Percentiles rank a stretch among this genome's conserved stretches.
These are phyloP conservation scores for Mortierella sp. DNA, from an alignment of 371 early-diverging fungal genomes.

Conservation along the genomic window DNA sequence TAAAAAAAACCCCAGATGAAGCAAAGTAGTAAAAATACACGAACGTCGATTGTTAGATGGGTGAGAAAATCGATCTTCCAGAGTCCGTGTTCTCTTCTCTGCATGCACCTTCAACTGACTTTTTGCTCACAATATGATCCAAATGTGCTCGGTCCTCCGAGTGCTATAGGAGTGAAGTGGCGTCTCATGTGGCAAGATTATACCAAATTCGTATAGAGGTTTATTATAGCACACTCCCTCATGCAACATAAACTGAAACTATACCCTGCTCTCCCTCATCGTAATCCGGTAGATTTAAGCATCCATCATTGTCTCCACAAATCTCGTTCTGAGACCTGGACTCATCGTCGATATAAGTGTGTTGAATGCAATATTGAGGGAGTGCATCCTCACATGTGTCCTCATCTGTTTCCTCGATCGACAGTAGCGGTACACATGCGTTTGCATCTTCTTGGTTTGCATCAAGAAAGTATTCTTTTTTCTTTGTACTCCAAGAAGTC, in stretches of 20 bases:
- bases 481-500: neutral
- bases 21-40: neutral
- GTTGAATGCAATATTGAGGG: neutral
- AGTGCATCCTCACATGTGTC: neutral
- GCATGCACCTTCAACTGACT: neutral
- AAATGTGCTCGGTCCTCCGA: neutral
- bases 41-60: neutral
- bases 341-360: neutral
- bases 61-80: neutral
- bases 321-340: neutral
- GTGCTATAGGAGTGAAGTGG: neutral
- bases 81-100: neutral
- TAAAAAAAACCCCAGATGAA: neutral
- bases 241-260: neutral
- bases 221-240: neutral
- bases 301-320: conserved; percentile 6
- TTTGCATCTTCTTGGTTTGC: conserved; percentile 20
- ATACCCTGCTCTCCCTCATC: neutral
- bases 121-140: neutral
- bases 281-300: neutral
- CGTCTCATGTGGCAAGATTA: neutral
- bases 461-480: conserved; percentile 9
- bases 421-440: conserved; percentile 19
- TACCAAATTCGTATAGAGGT: neutral
- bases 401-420: neutral